A percentile compares a stretch with the other conserved stretches of the same genome.
Evolutionary conservation across 1,139 yeast genomes (phyloP).

Genomic region (Yamadazyma atmosphaerica): DNA sequence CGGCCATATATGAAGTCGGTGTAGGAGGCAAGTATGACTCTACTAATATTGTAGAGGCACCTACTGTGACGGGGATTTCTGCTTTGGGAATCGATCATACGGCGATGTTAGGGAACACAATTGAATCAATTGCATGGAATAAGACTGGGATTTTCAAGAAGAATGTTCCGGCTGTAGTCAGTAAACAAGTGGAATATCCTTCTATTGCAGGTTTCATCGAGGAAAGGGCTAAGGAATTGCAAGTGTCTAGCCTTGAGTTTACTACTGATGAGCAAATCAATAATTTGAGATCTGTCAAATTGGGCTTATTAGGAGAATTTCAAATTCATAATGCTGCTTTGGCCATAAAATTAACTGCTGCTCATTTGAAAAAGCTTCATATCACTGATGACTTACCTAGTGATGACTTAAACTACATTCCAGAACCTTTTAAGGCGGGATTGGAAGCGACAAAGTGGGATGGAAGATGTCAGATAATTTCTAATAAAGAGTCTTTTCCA

Average conservation of each 20-base stretch:
- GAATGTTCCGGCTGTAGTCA: slow-evolving; percentile 66
- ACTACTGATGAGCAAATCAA: slow-evolving; percentile 40
- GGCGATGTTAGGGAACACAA: slow-evolving; percentile 80
- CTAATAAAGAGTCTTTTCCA: slow-evolving; percentile 39
- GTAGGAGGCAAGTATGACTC: slow-evolving; percentile 98
- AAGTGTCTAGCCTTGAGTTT: slow-evolving; percentile 50
- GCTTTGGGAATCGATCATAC: slow-evolving; percentile 93
- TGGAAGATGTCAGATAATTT: slow-evolving; percentile 85
- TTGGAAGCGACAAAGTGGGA: slow-evolving; percentile 79
- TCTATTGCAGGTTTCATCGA: slow-evolving; percentile 53
- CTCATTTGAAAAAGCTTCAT: slow-evolving; percentile 58
- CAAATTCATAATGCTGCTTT: slow-evolving; percentile 85
- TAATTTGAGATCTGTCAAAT: slow-evolving; percentile 29
- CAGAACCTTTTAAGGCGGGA: slow-evolving; percentile 62
- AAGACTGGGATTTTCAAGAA: slow-evolving; percentile 89
- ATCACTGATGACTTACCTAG: slow-evolving; percentile 26
- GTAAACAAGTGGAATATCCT: slow-evolving; percentile 53
- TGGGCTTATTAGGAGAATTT: slow-evolving; percentile 88
- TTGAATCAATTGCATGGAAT: slow-evolving; percentile 93
- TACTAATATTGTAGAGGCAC: slow-evolving; percentile 78
- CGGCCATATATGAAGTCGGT: slow-evolving; percentile 96
- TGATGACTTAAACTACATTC: slow-evolving; percentile 38
- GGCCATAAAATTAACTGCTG: slow-evolving; percentile 72
- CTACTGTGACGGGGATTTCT: slow-evolving; percentile 84
- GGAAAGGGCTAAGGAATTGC: slow-evolving; percentile 65